These are phyloP conservation scores for Auxenochlorella pyrenoidosa DNA, from an alignment of 139 green algal genomes.

Conservation along the genomic window DNA sequence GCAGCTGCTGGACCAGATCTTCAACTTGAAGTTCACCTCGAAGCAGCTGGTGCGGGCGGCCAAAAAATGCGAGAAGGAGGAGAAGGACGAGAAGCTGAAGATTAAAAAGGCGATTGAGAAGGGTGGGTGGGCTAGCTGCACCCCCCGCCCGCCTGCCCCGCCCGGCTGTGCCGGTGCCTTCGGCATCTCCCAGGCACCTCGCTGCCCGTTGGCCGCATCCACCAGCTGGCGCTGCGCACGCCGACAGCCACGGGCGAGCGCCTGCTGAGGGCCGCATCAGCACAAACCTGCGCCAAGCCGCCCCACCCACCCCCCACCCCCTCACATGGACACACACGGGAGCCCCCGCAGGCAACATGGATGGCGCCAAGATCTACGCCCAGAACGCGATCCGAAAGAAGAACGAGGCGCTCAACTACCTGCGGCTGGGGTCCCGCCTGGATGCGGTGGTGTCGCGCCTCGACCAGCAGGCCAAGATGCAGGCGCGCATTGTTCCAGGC, in stretches of 20 bases:
- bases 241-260: too few species aligned
- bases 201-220: too few species aligned
- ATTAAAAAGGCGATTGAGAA: slow-evolving; percentile 99
- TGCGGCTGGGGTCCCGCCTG: slow-evolving; percentile 88
- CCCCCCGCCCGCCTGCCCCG: neutral
- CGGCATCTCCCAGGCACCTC: too few species aligned
- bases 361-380: slow-evolving; percentile 89
- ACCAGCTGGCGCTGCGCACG: too few species aligned
- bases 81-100: slow-evolving; percentile 94
- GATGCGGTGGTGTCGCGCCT: slow-evolving; percentile 93
- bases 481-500: slow-evolving; percentile 56
- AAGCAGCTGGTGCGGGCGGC: slow-evolving; percentile 89
- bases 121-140: slow-evolving; percentile 18
- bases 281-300: too few species aligned
- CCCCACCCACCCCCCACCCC: too few species aligned
- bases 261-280: too few species aligned
- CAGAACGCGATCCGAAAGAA: slow-evolving; percentile 96
- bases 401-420: slow-evolving; percentile 95
- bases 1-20: slow-evolving; percentile 89
- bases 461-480: slow-evolving; percentile 90
- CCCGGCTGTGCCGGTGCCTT: too few species aligned
- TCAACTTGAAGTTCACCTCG: slow-evolving; percentile 95
- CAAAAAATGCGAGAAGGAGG: slow-evolving; percentile 94
- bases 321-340: too few species aligned
- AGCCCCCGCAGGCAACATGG: slow-evolving; percentile 81